A percentile compares a stretch with the other conserved stretches of the same genome.
These are phyloP conservation scores for Sugiyamaella paludigena DNA, from an alignment of 1,139 yeast genomes.

Conservation along the genomic window DNA sequence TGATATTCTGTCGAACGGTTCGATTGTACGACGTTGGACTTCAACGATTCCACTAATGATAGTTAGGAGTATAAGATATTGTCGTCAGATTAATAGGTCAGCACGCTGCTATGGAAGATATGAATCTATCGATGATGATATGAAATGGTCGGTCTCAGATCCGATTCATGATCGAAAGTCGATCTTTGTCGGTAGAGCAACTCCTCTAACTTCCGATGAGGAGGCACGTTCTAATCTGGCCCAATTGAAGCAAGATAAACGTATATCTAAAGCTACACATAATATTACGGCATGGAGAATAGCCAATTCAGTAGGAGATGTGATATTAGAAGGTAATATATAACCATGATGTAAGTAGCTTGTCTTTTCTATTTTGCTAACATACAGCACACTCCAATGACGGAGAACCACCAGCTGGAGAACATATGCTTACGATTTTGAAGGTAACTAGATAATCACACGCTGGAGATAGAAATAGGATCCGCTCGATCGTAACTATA, in stretches of 20 bases:
- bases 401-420: slow-evolving; percentile 92
- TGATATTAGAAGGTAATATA: slow-evolving; percentile 32
- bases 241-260: slow-evolving; percentile 51
- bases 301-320: slow-evolving; percentile 40
- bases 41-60: no score
- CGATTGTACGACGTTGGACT: no score
- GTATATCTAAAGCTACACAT: slow-evolving; percentile 64
- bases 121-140: background rate
- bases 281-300: slow-evolving; percentile 83
- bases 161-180: slow-evolving; percentile 79
- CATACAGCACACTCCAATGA: slow-evolving; percentile 61
- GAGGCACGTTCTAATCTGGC: slow-evolving; percentile 58
- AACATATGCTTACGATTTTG: slow-evolving; percentile 64
- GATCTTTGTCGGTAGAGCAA: slow-evolving; percentile 73
- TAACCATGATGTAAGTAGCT: background rate
- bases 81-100: background rate
- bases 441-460: slow-evolving; percentile 39
- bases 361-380: background rate
- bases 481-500: no score
- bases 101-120: background rate
- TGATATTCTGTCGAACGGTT: no score
- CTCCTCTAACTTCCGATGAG: slow-evolving; percentile 53
- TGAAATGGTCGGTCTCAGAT: slow-evolving; percentile 65
- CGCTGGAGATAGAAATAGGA: background rate
- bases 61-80: no score